phyloP scores from a whole-genome alignment of 345 rosid genomes.

The Theobroma cacao region DNA sequence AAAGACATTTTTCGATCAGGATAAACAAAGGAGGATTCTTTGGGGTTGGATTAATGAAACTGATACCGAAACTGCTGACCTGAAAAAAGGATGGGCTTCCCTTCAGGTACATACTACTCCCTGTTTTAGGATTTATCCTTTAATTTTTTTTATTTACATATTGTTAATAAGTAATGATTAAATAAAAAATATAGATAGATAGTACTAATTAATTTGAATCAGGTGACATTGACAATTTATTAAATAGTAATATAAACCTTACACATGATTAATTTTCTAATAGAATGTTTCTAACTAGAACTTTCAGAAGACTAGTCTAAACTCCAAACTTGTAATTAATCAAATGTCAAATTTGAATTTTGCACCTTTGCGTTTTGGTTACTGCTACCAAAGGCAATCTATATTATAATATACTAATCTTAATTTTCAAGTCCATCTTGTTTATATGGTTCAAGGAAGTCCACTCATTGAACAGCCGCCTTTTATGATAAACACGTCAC shows the following conservation, averaged over 20 bases:
- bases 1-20: conserved; percentile 77
- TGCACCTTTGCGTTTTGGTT: neutral
- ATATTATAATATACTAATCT: neutral
- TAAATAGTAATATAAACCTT: no score
- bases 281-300: no score
- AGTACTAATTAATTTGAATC: no score
- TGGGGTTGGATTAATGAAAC: conserved; percentile 99
- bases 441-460: neutral
- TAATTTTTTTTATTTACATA: no score
- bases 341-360: neutral
- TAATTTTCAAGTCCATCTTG: neutral
- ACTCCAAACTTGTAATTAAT: neutral
- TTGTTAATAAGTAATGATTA: no score
- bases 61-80: conserved; percentile 63
- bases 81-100: conserved; percentile 91
- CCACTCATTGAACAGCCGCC: neutral
- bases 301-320: neutral
- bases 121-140: no score
- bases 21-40: conserved; percentile 60
- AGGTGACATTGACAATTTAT: no score
- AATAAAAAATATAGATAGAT: no score
- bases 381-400: no score
- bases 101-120: conserved; percentile 60
- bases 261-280: no score
- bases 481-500: neutral